Base-by-base conservation (phyloP, 2,329 filamentous ascomycete species). In the Claviceps lovelessii region DNA sequence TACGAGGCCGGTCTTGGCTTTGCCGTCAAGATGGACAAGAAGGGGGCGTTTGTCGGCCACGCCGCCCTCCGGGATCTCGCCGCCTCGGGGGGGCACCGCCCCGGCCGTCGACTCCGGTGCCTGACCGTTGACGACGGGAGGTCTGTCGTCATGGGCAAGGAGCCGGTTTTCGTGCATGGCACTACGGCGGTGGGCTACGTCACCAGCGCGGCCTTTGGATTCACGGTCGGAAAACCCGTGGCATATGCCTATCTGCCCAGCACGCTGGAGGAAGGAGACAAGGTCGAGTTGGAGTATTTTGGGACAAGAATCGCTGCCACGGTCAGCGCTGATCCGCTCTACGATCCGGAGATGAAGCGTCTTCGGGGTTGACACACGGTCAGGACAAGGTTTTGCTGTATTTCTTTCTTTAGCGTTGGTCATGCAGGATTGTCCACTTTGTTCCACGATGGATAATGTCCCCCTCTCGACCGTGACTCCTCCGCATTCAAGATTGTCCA, bases 221-320 rank as follows among this genome's bases (percentile, higher is more conserved):
- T 79, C 60, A 79, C 76, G 0, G 62, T 84, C 10, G 66, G 77
- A 31, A 81, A 77, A 63, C 80, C 81, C 0, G 70, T 83, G 13
- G 80, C 78, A 0, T 83, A 78, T 62, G 75, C 79, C 0, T 81
- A 78, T 68, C 65, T 84, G 13, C 79, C 79, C 0, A 69, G 64
- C 11, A 61, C 59, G 2, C 61, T 81, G 2, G 55, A 53, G 0
- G 73, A 78, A 47, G 79, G 79, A 0, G 70, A 74, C 3, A 55
- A 60, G 0, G 77, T 84, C 0, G 78, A 83, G 61, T 72, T 84
- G 55, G 79, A 82, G 60, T 84, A 84, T 61, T 84, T 84, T 64
- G 78, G 79, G 5, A 68, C 66, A 55, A 69, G 70, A 11, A 74
- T 83, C 53, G 59, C 61, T 51, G 81, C 80, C 0, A 82, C 78